A percentile compares a stretch with the other conserved stretches of the same genome.
Conservation (phyloP, 2,329 filamentous ascomycete species). For the Aspergillus chevalieri region DNA sequence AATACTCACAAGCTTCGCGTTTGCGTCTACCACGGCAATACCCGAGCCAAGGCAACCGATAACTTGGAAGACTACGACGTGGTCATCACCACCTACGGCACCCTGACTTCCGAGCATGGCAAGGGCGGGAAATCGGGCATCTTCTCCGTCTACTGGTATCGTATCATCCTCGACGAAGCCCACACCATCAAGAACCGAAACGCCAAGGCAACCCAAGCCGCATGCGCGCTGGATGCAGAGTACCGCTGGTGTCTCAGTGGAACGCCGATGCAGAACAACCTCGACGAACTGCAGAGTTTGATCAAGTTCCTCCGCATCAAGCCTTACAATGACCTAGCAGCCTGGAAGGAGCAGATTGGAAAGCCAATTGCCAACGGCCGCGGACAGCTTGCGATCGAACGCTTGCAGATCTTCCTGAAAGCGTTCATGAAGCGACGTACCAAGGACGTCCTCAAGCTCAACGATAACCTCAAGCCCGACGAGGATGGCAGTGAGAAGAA, state of each 20-base stretch:
- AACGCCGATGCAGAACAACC: slow-evolving; percentile 96
- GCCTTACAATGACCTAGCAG: slow-evolving; percentile 76
- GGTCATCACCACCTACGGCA: slow-evolving; percentile 95
- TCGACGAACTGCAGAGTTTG: slow-evolving; percentile 90
- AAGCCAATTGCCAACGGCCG: slow-evolving; percentile 82
- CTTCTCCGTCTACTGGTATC: slow-evolving; percentile 91
- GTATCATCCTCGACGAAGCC: slow-evolving; percentile 90
- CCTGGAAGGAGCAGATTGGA: slow-evolving; percentile 91
- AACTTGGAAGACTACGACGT: slow-evolving; percentile 84
- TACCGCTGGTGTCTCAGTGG: slow-evolving; percentile 96
- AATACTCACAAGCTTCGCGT: slow-evolving; percentile 67
- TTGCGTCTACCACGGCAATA: slow-evolving; percentile 83
- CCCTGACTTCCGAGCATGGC: slow-evolving; percentile 83
- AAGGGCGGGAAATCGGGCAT: slow-evolving; percentile 68
- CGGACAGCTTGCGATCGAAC: slow-evolving; percentile 79
- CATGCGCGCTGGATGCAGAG: slow-evolving; percentile 73
- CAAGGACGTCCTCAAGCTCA: slow-evolving; percentile 90
- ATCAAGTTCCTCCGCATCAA: slow-evolving; percentile 89
- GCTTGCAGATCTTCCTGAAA: slow-evolving; percentile 75
- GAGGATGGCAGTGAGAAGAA: slow-evolving; percentile 50
- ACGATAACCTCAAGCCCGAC: slow-evolving; percentile 71
- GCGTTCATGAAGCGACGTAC: slow-evolving; percentile 99
- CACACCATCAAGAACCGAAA: slow-evolving; percentile 98
- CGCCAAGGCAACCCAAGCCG: slow-evolving; percentile 89
- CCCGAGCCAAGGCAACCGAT: slow-evolving; percentile 69